Evolutionary conservation across 768 basidiomycete genomes (phyloP), one percentile per base, ranked within the genome.

Genomic region (Megacollybia marginata): DNA sequence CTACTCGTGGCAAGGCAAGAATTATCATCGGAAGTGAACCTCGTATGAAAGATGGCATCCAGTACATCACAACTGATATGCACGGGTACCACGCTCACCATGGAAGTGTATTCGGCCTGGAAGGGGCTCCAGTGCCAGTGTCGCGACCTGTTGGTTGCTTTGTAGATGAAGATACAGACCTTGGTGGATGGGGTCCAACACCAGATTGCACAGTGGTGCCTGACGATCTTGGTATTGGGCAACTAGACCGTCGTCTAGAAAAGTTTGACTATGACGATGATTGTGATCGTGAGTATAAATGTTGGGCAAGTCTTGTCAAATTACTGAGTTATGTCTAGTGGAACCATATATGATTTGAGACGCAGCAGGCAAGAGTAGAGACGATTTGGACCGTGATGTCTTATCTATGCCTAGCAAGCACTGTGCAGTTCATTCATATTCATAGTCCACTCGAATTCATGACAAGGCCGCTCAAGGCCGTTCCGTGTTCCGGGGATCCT

Each of bases 211-310:
- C 50, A 28, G 13, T 36, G 19, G 44, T 59, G 6, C 59, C 57
- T 9, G 48, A 44, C 6, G 50, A 53, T 35, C 13, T 55, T 23
- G 55, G 57, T 23, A 59, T 61, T 31, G 62, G 58, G 20, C 51
- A 56, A n/a, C 48, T 64, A 11, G 59, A 62, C 23, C 52, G 33
- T 31, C 57, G 53, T n/a, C 23, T 51, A 38, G 63, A 64, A 46
- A 55, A 54, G 23, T 63, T 62, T 47, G 51, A 63, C 48, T 55
- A 60, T 1, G 62, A 55, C 6, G 59, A 59, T 34, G 59, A 60
- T 43, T 60, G 59, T 33, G 54, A 54, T 43, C 18, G 59, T 61
- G 42, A 48, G 58, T 57, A 9, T 12, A 34, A 42, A 23, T 36
- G 42, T 48, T 33, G 33, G n/a, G n/a, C n/a, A n/a, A n/a, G 32